A percentile compares a stretch with the other conserved stretches of the same genome.
These are phyloP conservation scores for Nannizzia gypsea DNA, from an alignment of 2,329 filamentous ascomycete species.

Conservation along the genomic window DNA sequence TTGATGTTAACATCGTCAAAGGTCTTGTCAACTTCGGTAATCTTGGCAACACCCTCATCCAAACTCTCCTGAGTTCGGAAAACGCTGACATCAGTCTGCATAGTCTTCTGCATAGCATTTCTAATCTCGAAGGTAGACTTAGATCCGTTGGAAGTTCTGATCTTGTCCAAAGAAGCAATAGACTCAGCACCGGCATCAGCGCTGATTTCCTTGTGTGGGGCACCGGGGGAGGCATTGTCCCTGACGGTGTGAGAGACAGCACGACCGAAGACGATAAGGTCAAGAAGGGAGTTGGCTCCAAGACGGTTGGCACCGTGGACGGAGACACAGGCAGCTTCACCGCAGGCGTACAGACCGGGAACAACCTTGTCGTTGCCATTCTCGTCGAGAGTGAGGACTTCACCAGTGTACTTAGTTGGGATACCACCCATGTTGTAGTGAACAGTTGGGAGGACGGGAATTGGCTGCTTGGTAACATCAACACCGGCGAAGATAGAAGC, in stretches of 20 bases:
- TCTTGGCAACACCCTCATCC: slow-evolving; percentile 83
- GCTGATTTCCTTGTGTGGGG: slow-evolving; percentile 64
- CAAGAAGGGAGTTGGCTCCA: slow-evolving; percentile 94
- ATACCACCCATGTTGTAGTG: slow-evolving; percentile 99
- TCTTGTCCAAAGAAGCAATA: slow-evolving; percentile 72
- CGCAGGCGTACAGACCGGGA: slow-evolving; percentile 87
- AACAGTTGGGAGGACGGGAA: slow-evolving; percentile 88
- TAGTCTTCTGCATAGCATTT: slow-evolving; percentile 89
- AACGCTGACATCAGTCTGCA: slow-evolving; percentile 94
- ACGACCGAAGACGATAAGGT: slow-evolving; percentile 94
- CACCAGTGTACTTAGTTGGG: slow-evolving; percentile 90
- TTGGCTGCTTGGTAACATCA: slow-evolving; percentile 92
- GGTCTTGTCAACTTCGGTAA: slow-evolving; percentile 67
- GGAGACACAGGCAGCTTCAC: slow-evolving; percentile 93
- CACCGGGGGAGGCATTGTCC: slow-evolving; percentile 78
- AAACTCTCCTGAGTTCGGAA: slow-evolving; percentile 91
- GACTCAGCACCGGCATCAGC: slow-evolving; percentile 82
- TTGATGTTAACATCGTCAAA: slow-evolving; percentile 84
- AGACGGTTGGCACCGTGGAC: slow-evolving; percentile 97
- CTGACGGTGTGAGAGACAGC: slow-evolving; percentile 95
- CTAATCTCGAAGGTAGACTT: slow-evolving; percentile 84
- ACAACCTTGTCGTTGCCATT: slow-evolving; percentile 84
- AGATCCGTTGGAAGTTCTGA: slow-evolving; percentile 71
- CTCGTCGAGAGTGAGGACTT: slow-evolving; percentile 82
- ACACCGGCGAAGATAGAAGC: slow-evolving; percentile 95